phyloP scores from a whole-genome alignment of 768 basidiomycete genomes.

The Psilocybe cubensis region DNA sequence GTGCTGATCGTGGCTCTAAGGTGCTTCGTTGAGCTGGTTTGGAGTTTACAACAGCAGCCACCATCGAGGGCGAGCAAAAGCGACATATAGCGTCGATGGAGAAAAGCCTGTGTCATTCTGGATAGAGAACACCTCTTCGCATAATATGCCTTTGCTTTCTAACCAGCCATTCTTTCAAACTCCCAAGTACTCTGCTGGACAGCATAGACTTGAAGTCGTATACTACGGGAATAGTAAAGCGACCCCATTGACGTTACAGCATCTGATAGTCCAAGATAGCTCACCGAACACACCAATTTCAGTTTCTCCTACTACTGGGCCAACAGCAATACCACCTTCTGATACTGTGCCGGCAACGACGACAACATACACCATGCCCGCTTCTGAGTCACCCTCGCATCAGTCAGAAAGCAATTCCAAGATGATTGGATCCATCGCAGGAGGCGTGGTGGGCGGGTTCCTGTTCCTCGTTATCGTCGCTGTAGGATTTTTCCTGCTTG shows the following conservation, averaged over 20 bases:
- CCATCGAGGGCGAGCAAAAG: not conserved
- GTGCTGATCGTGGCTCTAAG: not conserved
- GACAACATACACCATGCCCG: not conserved
- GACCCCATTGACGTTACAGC: not conserved
- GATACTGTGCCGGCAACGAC: not conserved
- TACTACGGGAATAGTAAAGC: not conserved
- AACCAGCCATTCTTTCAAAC: slow-evolving; percentile 1
- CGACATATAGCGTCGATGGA: not conserved
- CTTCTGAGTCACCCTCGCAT: not conserved
- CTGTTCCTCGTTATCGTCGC: not conserved
- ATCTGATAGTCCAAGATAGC: not conserved
- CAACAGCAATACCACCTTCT: not conserved
- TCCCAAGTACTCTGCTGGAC: not conserved
- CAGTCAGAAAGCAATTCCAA: not conserved
- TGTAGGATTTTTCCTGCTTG: not conserved
- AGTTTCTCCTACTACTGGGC: no score
- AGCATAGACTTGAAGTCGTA: not conserved
- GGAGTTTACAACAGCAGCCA: not conserved
- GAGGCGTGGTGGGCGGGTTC: not conserved
- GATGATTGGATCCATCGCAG: not conserved
- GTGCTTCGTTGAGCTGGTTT: not conserved
- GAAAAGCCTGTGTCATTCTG: not conserved
- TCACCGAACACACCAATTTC: not conserved
- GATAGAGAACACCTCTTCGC: not conserved
- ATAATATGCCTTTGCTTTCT: not conserved